Evolutionary conservation across 345 rosid species (phyloP), one percentile per base, ranked within the genome.

Genomic region (Populus nigra): DNA sequence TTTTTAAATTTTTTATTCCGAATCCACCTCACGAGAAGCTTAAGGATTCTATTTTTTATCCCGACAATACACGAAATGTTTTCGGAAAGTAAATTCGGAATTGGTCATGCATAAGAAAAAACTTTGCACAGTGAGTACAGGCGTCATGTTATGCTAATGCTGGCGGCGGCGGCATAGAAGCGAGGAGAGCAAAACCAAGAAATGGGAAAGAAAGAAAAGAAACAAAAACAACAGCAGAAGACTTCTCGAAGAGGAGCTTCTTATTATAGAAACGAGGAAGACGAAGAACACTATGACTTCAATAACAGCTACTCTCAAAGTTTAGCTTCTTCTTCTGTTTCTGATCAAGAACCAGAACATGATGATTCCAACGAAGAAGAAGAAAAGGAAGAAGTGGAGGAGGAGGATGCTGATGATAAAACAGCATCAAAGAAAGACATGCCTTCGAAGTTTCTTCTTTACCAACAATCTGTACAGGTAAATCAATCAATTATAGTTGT

Each of bases 391-490:
- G 85, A 0, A 33, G 36, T 33, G 36, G 36, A 81, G 4, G 79
- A 68, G 12, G 83, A 75, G 10, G 78, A 55, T 68, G 81, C 78
- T 74, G 87, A 82, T 59, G 39, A 61, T 23, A 53, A 17, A 71
- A 59, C 53, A 59, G 55, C 65, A 25, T 79, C 84, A 45, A 84
- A 91, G 12, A 47, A 62, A 4, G 86, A 84, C 57, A 84, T 77
- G 77, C 97, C 98, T 1, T 94, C 94, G 10, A 93, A 94, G 81
- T 94, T 89, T 78, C 89, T 85, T 61, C 90, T 92, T 38, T 91
- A 94, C 85, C 95, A 94, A 75, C 94, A 91, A 81, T 94, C 98
- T 0, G 93, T 91, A 0, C 96, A 94, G 93, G 97, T 92, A 74
- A 59, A 12, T 31, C 16, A 17, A 33, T 25, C 17, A 27, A 23